phyloP scores from a whole-genome alignment of 495 filamentous ascomycete species.

The Hypoxylon fragiforme region DNA sequence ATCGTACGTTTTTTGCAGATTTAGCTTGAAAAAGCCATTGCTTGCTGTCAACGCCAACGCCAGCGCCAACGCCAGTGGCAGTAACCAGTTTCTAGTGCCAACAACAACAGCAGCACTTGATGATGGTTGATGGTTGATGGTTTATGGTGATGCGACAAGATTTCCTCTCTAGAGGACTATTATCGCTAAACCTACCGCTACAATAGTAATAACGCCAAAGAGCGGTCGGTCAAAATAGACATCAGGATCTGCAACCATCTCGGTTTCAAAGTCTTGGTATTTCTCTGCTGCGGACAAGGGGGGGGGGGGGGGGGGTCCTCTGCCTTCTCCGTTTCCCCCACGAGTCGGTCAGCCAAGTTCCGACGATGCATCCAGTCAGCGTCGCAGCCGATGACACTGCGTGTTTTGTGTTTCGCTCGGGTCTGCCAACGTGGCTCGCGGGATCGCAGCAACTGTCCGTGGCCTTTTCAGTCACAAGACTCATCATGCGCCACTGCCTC shows the following conservation, averaged over 20 bases:
- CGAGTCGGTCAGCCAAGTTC: conserved; percentile 29
- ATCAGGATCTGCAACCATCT: conserved; percentile 33
- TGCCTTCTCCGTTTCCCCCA: conserved; percentile 17
- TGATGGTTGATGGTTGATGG: conserved; percentile 4
- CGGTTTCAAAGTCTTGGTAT: conserved; percentile 29
- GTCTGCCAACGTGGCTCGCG: conserved; percentile 30
- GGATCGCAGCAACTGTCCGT: conserved; percentile 13
- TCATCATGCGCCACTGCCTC: conserved; percentile 9
- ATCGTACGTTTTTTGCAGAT: conserved; percentile 33
- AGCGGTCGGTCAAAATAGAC: conserved; percentile 32
- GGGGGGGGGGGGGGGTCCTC: conserved; percentile 7
- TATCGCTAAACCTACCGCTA: too few relatives aligned
- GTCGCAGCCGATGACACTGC: conserved; percentile 34
- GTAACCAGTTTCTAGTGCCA: conserved; percentile 8
- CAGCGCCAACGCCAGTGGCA: background rate
- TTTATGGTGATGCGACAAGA: conserved; percentile 6
- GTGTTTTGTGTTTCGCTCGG: conserved; percentile 29
- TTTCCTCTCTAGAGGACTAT: background rate
- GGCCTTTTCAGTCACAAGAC: conserved; percentile 32
- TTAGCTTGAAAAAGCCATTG: conserved; percentile 15
- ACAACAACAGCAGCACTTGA: conserved; percentile 3
- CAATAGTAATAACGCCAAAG: background rate
- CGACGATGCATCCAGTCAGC: conserved; percentile 35
- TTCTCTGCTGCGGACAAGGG: conserved; percentile 16
- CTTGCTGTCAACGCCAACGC: background rate